These are phyloP conservation scores for Helotiales sp. DNA, from an alignment of 2,329 filamentous ascomycete genomes.

Conservation along the genomic window DNA sequence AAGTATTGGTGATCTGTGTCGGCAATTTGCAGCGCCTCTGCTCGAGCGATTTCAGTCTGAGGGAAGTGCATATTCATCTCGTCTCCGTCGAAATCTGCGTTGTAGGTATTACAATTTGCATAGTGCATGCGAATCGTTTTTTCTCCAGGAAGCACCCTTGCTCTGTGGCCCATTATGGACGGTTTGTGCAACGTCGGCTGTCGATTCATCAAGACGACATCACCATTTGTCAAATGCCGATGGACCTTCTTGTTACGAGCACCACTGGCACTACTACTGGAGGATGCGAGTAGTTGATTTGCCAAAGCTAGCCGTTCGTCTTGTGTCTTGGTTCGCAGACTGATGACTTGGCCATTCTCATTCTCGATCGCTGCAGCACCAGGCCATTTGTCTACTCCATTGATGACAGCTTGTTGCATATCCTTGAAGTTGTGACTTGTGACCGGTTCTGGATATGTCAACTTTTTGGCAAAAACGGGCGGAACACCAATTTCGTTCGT, in stretches of 20 bases:
- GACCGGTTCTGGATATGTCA: slow-evolving; percentile 96
- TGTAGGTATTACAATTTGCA: slow-evolving; percentile 99
- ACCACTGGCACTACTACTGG: slow-evolving; percentile 73
- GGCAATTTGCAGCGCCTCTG: slow-evolving; percentile 90
- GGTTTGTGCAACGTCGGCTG: slow-evolving; percentile 98
- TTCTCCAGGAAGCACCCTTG: slow-evolving; percentile 88
- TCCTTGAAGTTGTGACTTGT: slow-evolving; percentile 97
- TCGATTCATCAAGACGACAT: slow-evolving; percentile 98
- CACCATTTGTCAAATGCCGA: slow-evolving; percentile 92
- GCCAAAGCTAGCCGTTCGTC: slow-evolving; percentile 90
- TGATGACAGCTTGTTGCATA: slow-evolving; percentile 93
- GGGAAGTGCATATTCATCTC: slow-evolving; percentile 99
- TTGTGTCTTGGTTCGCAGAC: slow-evolving; percentile 81
- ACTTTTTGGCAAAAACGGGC: slow-evolving; percentile 93
- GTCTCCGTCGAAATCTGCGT: slow-evolving; percentile 98
- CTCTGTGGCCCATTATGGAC: slow-evolving; percentile 97
- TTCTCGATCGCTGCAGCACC: slow-evolving; percentile 95
- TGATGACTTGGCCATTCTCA: slow-evolving; percentile 90
- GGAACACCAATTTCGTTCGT: slow-evolving; percentile 99
- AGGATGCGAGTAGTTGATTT: slow-evolving; percentile 89
- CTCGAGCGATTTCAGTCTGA: slow-evolving; percentile 91
- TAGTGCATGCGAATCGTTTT: slow-evolving; percentile 99
- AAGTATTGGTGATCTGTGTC: slow-evolving; percentile 98
- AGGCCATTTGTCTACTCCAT: slow-evolving; percentile 91
- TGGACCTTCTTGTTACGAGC: slow-evolving; percentile 94